These are phyloP conservation scores for Penicillium polonicum DNA, from an alignment of 2,329 filamentous ascomycete species.

Conservation along the genomic window DNA sequence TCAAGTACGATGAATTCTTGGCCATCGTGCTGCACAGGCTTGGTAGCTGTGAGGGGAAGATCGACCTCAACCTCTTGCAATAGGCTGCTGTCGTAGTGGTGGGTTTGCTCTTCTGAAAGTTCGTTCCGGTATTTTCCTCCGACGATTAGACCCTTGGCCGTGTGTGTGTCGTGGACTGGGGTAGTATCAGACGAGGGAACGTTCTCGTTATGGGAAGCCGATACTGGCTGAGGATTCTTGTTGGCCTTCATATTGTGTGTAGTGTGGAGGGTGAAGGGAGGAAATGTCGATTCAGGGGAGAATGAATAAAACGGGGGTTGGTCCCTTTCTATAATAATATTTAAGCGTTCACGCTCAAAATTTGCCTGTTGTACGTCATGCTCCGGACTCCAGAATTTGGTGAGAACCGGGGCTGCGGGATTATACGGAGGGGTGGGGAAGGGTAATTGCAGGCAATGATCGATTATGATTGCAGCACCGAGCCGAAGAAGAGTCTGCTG, in stretches of 20 bases:
- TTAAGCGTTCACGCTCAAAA: background rate
- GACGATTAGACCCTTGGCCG: slow-evolving; percentile 22
- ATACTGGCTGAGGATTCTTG: slow-evolving; percentile 24
- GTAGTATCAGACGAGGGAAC: slow-evolving; percentile 6
- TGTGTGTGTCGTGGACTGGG: background rate
- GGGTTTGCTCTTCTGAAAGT: slow-evolving; percentile 21
- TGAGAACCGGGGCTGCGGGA: slow-evolving; percentile 19
- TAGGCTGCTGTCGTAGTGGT: slow-evolving; percentile 17
- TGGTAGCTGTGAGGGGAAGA: slow-evolving; percentile 50
- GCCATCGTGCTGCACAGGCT: slow-evolving; percentile 44
- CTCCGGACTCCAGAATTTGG: slow-evolving; percentile 20
- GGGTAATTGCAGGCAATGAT: slow-evolving; percentile 3
- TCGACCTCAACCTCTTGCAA: slow-evolving; percentile 48
- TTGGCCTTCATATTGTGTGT: slow-evolving; percentile 23
- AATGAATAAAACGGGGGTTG: background rate
- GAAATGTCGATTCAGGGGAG: background rate
- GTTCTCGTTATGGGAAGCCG: slow-evolving; percentile 27
- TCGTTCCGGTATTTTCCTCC: slow-evolving; percentile 31
- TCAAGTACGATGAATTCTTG: slow-evolving; percentile 49
- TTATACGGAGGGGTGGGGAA: slow-evolving; percentile 16
- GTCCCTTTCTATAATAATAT: background rate
- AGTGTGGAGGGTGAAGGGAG: background rate
- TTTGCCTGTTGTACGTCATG: slow-evolving; percentile 9
- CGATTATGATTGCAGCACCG: slow-evolving; percentile 6
- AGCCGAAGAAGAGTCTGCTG: background rate